Evolutionary conservation across 768 basidiomycete genomes (phyloP), one percentile per base, ranked within the genome.

Genomic region (Collybia nuda): DNA sequence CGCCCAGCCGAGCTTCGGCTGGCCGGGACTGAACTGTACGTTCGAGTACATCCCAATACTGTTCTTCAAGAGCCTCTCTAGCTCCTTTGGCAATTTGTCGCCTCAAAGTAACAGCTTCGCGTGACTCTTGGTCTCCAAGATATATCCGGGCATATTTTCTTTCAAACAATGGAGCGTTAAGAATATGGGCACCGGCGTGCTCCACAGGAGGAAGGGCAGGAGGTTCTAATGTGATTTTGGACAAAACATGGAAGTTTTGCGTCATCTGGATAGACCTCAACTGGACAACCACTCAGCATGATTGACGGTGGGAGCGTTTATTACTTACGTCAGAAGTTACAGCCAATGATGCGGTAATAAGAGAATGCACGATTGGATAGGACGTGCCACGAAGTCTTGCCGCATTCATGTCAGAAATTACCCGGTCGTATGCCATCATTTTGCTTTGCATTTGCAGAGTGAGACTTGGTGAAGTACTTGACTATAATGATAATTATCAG

Each of bases 341-440:
- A n/a, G 80, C 70, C 6, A 78, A 67, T 5, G 89, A 81, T 7
- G 87, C 88, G 47, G 88, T 79, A 39, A 83, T 79, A 38, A 92
- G 75, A 1, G 83, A 71, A 57, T 91, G 87, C 6, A 93, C 70
- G 52, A 93, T 76, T 5, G 90, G 89, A 65, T 79, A 93, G 1
- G 86, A 90, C 5, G 76, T 83, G 15, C 82, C 86, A 2, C 85
- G 80, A 15, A 86, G 70, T 38, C 93, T 75, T 0, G 89, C 81
- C 35, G 75, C 67, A 70, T 97, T 94, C 44, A 98, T 72, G 19
- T 90, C 84, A 6, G 80, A 74, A 38, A 98, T 74, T 26, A 90
- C 85, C 42, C 84, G 82, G 72, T 95, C 90, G 65, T 98, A 99
- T 11, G 84, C 86, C 88, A 98, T 92, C 94, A 98, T 94, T 69